A percentile compares a stretch with the other conserved stretches of the same genome.
These are phyloP conservation scores for Fusarium ramigenum DNA, from an alignment of 2,329 filamentous ascomycete genomes.

Conservation along the genomic window DNA sequence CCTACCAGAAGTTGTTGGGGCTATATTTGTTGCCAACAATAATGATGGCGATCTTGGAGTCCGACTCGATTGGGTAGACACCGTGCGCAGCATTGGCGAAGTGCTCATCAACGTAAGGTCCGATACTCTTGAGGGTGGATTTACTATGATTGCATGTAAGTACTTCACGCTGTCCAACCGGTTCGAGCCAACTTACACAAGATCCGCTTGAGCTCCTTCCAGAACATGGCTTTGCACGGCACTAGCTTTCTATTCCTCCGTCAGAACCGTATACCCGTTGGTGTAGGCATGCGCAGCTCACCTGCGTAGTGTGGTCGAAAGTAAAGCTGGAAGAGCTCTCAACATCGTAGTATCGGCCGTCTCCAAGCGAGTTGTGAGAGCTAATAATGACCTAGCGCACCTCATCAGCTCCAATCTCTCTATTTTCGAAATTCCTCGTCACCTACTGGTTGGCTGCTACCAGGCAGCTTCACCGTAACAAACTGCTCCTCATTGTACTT, in stretches of 20 bases:
- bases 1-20: conserved; percentile 95
- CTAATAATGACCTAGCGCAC: conserved; percentile 78
- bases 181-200: conserved; percentile 70
- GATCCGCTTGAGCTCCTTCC: conserved; percentile 78
- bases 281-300: conserved; percentile 45
- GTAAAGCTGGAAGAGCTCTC: conserved; percentile 88
- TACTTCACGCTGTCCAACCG: background rate
- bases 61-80: conserved; percentile 81
- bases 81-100: conserved; percentile 84
- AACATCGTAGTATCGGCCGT: conserved; percentile 87
- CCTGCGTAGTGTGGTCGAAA: conserved; percentile 86
- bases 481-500: conserved; percentile 98
- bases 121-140: conserved; percentile 82
- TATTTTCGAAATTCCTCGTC: background rate
- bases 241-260: conserved; percentile 74
- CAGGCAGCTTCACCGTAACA: conserved; percentile 86
- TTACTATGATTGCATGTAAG: conserved; percentile 64
- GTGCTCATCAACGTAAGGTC: conserved; percentile 84
- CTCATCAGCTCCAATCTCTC: conserved; percentile 14
- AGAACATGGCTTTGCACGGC: conserved; percentile 80
- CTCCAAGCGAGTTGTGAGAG: conserved; percentile 82
- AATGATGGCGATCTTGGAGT: conserved; percentile 79
- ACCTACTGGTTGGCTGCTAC: conserved; percentile 71
- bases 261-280: conserved; percentile 20
- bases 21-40: conserved; percentile 97